Evolutionary conservation across 352 stramenopile genomes (phyloP).

Genomic region (Globisporangium lucens): DNA sequence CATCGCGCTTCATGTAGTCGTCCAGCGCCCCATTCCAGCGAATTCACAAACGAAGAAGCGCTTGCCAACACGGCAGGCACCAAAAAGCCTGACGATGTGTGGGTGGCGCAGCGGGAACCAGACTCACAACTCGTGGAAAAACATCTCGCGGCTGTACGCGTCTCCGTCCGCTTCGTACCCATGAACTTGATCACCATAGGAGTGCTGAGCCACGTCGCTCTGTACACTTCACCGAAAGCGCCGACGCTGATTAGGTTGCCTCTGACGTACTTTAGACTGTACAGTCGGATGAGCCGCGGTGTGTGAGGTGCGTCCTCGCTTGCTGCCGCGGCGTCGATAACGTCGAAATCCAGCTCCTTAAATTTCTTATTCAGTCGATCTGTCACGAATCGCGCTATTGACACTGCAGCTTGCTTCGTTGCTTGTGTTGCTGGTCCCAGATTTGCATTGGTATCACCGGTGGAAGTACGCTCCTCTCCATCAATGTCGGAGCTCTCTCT

Average conservation of each 20-base stretch:
- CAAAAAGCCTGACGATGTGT: constrained; percentile 10
- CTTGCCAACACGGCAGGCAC: constrained; percentile 6
- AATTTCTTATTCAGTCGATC: background rate
- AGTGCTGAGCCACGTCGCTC: constrained; percentile 5
- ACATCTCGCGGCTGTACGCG: background rate
- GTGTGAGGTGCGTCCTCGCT: background rate
- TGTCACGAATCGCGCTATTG: background rate
- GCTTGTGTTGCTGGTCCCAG: too few relatives aligned
- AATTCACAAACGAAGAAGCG: constrained; percentile 13
- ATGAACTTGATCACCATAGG: constrained; percentile 10
- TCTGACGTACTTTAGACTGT: background rate
- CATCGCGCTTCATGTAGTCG: background rate
- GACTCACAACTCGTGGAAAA: constrained; percentile 10
- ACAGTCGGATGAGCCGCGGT: background rate
- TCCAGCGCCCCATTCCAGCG: background rate
- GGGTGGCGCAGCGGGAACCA: constrained; percentile 14
- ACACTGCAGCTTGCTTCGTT: background rate
- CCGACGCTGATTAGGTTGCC: background rate
- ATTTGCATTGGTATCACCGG: too few relatives aligned
- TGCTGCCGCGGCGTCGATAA: background rate
- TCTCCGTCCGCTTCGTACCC: constrained; percentile 5
- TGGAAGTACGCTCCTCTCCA: too few relatives aligned
- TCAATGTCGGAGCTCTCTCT: background rate
- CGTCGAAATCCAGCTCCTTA: background rate
- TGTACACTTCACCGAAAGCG: constrained; percentile 6